Conservation (phyloP, 2,329 filamentous ascomycete species). For the Colletotrichum sp. region DNA sequence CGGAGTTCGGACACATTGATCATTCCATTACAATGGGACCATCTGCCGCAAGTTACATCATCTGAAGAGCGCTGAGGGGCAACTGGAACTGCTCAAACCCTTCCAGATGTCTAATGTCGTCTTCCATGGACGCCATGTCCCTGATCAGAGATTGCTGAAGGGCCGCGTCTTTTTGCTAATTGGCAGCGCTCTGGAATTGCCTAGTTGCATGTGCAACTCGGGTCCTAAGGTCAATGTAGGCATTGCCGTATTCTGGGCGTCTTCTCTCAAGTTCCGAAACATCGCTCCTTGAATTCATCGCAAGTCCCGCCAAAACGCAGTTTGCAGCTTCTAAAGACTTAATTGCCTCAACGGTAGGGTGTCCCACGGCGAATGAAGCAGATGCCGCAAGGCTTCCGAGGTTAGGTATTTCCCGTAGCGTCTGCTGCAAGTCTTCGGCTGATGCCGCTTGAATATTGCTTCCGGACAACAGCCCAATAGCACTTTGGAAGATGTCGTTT, state of each 20-base stretch:
- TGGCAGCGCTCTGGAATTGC: not conserved
- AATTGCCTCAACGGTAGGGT: not conserved
- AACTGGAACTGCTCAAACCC: not conserved
- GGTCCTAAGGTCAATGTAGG: not conserved
- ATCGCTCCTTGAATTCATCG: not conserved
- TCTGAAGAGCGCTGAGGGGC: not conserved
- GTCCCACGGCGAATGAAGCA: not conserved
- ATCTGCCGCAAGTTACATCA: not conserved
- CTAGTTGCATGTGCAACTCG: not conserved
- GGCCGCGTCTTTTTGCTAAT: not conserved
- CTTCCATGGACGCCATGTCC: accelerated
- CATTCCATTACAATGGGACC: not conserved
- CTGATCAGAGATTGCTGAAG: not conserved
- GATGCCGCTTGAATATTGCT: not conserved
- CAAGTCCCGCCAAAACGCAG: not conserved
- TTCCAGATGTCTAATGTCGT: not conserved
- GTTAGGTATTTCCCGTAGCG: not conserved
- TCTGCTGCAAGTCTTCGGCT: not conserved
- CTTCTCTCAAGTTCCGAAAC: not conserved
- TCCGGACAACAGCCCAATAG: not conserved
- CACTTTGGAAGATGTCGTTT: not conserved
- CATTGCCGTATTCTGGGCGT: not conserved
- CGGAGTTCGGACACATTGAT: not conserved
- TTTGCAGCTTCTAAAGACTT: not conserved
- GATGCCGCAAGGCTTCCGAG: not conserved